phyloP scores from a whole-genome alignment of 2,329 filamentous ascomycete species.

The Sclerotinia spermophila region DNA sequence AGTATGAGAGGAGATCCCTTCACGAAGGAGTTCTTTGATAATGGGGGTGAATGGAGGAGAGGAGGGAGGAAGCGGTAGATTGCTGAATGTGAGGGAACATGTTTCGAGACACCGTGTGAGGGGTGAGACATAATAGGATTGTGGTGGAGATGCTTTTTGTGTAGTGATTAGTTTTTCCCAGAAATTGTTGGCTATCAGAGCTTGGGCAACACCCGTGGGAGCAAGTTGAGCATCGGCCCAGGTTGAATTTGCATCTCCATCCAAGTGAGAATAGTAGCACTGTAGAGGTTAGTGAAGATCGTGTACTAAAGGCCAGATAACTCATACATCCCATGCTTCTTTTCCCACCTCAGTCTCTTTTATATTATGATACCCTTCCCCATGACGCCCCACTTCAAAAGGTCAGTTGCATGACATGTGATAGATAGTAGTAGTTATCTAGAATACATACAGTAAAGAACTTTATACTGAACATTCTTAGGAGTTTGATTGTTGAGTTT shows the following conservation, averaged over 20 bases:
- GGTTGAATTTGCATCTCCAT: slow-evolving; percentile 58
- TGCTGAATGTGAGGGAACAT: slow-evolving; percentile 56
- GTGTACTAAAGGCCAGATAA: background rate
- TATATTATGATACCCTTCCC: slow-evolving; percentile 61
- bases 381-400: slow-evolving; percentile 57
- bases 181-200: slow-evolving; percentile 56
- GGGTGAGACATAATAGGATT: slow-evolving; percentile 63
- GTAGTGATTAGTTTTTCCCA: slow-evolving; percentile 51
- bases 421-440: background rate
- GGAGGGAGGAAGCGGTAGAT: slow-evolving; percentile 51
- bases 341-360: slow-evolving; percentile 66
- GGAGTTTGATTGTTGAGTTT: slow-evolving; percentile 48
- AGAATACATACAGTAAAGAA: slow-evolving; percentile 50
- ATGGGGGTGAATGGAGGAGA: slow-evolving; percentile 52
- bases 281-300: slow-evolving; percentile 28
- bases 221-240: slow-evolving; percentile 67
- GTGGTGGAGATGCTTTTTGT: slow-evolving; percentile 55
- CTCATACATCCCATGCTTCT: slow-evolving; percentile 62
- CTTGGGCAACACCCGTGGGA: slow-evolving; percentile 52
- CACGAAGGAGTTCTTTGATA: slow-evolving; percentile 63
- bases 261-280: slow-evolving; percentile 63
- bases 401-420: slow-evolving; percentile 21
- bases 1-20: slow-evolving; percentile 65
- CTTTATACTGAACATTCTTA: slow-evolving; percentile 54
- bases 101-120: slow-evolving; percentile 61